phyloP scores from a whole-genome alignment of 805 yeast genomes.

The Crinitomyces ghanaensis region DNA sequence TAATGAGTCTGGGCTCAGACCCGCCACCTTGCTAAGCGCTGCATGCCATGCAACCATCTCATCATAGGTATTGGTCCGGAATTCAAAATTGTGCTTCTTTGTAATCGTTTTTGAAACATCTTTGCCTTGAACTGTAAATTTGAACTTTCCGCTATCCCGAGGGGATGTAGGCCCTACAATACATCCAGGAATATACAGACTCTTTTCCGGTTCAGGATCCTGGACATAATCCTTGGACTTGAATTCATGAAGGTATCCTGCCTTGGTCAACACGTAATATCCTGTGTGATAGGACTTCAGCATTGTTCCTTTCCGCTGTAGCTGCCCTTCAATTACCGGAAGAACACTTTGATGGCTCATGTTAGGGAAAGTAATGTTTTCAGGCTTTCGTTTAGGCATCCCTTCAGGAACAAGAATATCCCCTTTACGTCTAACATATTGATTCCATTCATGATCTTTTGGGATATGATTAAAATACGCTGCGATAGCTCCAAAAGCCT shows the following conservation, averaged over 20 bases:
- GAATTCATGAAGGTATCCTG: conserved; percentile 36
- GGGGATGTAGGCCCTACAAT: conserved; percentile 27
- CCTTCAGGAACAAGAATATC: conserved; percentile 24
- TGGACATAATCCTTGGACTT: conserved; percentile 31
- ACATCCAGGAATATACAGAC: conserved; percentile 38
- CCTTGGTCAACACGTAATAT: conserved; percentile 36
- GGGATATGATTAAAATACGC: conserved; percentile 27
- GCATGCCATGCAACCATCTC: conserved; percentile 39
- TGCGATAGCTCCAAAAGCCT: conserved; percentile 24
- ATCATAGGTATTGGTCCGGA: conserved; percentile 34
- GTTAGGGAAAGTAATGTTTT: conserved; percentile 30
- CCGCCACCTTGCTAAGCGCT: conserved; percentile 19
- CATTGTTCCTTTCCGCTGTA: conserved; percentile 35
- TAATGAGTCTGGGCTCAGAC: no score
- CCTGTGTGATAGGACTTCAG: conserved; percentile 32
- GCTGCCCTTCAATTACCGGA: conserved; percentile 38
- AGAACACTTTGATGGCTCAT: conserved; percentile 29
- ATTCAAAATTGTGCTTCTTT: conserved; percentile 27
- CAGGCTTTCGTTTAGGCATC: conserved; percentile 29
- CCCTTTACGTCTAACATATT: conserved; percentile 27
- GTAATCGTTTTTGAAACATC: conserved; percentile 26
- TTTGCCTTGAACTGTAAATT: conserved; percentile 35
- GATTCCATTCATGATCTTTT: conserved; percentile 35
- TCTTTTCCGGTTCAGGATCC: conserved; percentile 37
- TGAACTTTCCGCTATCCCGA: conserved; percentile 28